These are phyloP conservation scores for Amyloporia xantha DNA, from an alignment of 768 basidiomycete species.

Conservation along the genomic window DNA sequence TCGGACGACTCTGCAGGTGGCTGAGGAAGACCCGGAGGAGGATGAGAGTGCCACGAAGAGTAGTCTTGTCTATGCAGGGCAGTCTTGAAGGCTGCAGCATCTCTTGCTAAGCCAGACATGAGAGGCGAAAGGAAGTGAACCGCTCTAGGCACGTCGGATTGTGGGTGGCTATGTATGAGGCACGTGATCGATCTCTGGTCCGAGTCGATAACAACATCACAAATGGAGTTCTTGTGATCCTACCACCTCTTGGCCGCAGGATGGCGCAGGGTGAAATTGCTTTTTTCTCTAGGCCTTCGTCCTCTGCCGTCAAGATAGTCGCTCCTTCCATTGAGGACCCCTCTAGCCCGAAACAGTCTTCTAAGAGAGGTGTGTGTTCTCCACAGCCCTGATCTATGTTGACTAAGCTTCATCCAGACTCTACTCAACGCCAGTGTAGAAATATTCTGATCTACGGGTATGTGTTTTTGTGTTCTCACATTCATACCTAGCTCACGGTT, in stretches of 20 bases:
- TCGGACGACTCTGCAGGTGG: conserved; percentile 22
- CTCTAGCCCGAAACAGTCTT: conserved; percentile 37
- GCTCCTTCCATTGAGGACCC: conserved; percentile 43
- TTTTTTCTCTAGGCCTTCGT: conserved; percentile 60
- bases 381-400: neutral
- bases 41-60: conserved; percentile 69
- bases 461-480: too few species aligned
- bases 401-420: conserved; percentile 37
- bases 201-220: neutral
- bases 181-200: too few species aligned
- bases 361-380: conserved; percentile 37
- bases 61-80: conserved; percentile 60
- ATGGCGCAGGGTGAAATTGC: conserved; percentile 43
- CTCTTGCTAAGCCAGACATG: conserved; percentile 68
- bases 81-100: conserved; percentile 64
- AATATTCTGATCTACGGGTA: conserved; percentile 92
- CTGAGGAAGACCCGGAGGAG: conserved; percentile 28
- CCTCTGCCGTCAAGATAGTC: conserved; percentile 66
- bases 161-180: conserved; percentile 6
- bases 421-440: conserved; percentile 74
- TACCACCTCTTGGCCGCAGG: conserved; percentile 15
- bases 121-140: conserved; percentile 7
- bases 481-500: too few species aligned
- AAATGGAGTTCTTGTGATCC: neutral
- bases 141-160: neutral